Evolutionary conservation across 176 grass and related monocot genomes (phyloP), one percentile per base, ranked within the genome.

Genomic region (Calamus simplicifolius): DNA sequence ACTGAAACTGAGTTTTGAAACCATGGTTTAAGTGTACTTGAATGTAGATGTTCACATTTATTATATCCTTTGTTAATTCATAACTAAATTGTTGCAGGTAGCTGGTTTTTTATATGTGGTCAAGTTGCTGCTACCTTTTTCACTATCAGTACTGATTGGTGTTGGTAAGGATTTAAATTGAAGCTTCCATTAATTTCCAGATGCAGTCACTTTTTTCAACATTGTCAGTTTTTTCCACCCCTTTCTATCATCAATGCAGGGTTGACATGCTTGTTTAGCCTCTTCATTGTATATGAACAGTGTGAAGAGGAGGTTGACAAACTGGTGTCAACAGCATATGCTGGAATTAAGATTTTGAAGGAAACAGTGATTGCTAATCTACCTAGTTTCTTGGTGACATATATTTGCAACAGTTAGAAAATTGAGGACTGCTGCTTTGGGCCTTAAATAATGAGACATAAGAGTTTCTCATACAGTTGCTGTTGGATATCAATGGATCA

Each of bases 201-300:
- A 29, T 62, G 15, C 3, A 25, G 28, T 54, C 17, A 62, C 7
- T 63, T 30, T 64, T 56, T 50, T 14, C 38, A 25, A 6, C 43
- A 29, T 59, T 12, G 50, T 59, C 16, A 10, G 49, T 30, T 14
- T 64, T 64, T 58, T 29, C 52, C 35, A 43, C 35, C 35, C 26
- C 27, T 52, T 54, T 25, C 19, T 15, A 12, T 8, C 35, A 43
- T 43, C 35, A 67, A 59, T 77, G 69, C 84, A 98, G 93, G 57
- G 49, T 58, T 92, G 56, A 62, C 85, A 72, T 92, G 72, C 49
- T 56, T 79, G 68, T 98, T 92, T 67, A 77, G 74, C 64, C 69
- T 86, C 74, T 97, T 97, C 73, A 85, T 97, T 49, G 81, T 98
- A 72, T 98, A 98, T 61, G 93, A 98, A 52, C 87, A 98, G 62